phyloP scores from a whole-genome alignment of 192 early-diverging fungal species.

The Podila minutissima region DNA sequence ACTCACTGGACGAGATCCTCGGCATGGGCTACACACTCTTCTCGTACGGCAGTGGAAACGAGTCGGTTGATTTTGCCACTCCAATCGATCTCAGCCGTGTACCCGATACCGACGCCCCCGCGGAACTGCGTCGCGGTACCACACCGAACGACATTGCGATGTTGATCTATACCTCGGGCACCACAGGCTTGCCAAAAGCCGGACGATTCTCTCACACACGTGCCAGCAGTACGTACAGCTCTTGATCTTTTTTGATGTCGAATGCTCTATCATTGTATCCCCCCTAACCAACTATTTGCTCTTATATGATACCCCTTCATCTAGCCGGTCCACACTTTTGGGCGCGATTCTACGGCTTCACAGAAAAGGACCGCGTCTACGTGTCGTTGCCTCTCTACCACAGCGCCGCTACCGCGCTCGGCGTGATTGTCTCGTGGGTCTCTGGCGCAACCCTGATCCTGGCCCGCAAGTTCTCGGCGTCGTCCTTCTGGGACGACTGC shows the following conservation, averaged over 20 bases:
- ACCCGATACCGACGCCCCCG: conserved; percentile 23
- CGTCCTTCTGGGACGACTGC: conserved; percentile 62
- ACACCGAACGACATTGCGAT: conserved; percentile 43
- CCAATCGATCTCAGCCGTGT: conserved; percentile 20
- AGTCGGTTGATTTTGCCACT: conserved; percentile 48
- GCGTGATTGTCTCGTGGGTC: conserved; percentile 24
- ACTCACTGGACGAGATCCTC: conserved; percentile 28
- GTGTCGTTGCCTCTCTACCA: conserved; percentile 73
- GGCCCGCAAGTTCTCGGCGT: conserved; percentile 65
- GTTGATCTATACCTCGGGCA: conserved; percentile 65
- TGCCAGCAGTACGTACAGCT: conserved; percentile 14
- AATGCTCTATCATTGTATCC: neutral
- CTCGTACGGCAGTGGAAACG: conserved; percentile 16
- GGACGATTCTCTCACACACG: conserved; percentile 58
- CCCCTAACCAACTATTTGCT: no score
- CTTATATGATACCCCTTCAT: no score
- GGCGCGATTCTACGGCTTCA: conserved; percentile 23
- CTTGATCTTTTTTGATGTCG: neutral
- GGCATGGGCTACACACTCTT: conserved; percentile 27
- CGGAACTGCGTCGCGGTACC: conserved; percentile 2
- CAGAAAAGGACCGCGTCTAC: conserved; percentile 63
- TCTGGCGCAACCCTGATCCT: conserved; percentile 62
- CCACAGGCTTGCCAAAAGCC: conserved; percentile 72
- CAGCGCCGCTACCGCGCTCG: conserved; percentile 54
- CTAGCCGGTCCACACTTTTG: conserved; percentile 23